phyloP scores from a whole-genome alignment of 2,329 filamentous ascomycete genomes.

The Emmonsia crescens region DNA sequence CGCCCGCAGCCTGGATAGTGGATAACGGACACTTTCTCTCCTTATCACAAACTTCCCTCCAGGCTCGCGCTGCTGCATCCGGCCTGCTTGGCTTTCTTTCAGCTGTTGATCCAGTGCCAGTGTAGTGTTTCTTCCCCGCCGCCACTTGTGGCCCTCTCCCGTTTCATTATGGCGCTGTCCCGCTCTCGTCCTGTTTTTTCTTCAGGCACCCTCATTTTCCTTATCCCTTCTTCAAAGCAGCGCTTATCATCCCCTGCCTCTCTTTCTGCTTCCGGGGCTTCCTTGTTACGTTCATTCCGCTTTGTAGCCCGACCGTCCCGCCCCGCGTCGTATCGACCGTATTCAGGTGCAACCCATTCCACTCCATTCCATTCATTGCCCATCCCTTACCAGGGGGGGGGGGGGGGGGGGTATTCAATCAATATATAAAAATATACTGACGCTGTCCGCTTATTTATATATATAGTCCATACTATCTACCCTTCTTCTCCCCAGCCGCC shows the following conservation, averaged over 20 bases:
- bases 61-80: too few species aligned
- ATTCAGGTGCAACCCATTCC: neutral
- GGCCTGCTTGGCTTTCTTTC: too few species aligned
- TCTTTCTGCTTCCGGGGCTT: neutral
- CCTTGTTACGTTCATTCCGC: neutral
- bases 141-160: neutral
- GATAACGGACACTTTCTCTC: too few species aligned
- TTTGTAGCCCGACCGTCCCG: neutral
- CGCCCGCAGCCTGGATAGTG: too few species aligned
- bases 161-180: neutral
- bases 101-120: too few species aligned
- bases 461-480: conserved; percentile 4
- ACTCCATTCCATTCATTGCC: neutral
- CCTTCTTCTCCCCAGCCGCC: neutral
- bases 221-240: neutral
- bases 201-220: neutral
- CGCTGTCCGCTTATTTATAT: neutral
- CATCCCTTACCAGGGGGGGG: too few species aligned
- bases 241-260: neutral
- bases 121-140: neutral
- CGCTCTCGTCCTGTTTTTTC: neutral
- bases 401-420: neutral
- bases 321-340: neutral
- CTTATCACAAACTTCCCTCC: too few species aligned
- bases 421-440: neutral